phyloP scores from a whole-genome alignment of 169 alveolate species.

The Plasmodium yoelii region DNA sequence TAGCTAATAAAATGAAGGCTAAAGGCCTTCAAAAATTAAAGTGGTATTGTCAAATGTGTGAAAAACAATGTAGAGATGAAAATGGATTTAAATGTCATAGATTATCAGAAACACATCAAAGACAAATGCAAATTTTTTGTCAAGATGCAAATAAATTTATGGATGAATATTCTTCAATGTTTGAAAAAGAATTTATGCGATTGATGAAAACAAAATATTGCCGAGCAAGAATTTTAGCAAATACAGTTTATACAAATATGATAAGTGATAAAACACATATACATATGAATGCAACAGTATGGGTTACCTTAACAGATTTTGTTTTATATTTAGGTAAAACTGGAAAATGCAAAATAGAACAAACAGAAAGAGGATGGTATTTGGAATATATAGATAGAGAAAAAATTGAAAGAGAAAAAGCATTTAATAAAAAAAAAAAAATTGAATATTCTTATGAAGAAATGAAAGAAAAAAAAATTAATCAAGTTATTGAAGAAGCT shows the following conservation, averaged over 20 bases:
- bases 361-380: constrained; percentile 94
- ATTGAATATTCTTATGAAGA: constrained; percentile 70
- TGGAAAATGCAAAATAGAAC: constrained; percentile 92
- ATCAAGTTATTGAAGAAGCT: constrained; percentile 71
- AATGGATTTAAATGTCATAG: constrained; percentile 96
- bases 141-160: constrained; percentile 92
- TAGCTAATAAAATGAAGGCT: constrained; percentile 95
- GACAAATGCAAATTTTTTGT: constrained; percentile 94
- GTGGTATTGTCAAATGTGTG: constrained; percentile 97
- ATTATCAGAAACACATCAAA: constrained; percentile 93
- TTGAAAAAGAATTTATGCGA: constrained; percentile 92
- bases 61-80: constrained; percentile 96
- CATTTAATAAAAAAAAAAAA: constrained; percentile 61
- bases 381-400: constrained; percentile 93
- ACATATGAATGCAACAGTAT: constrained; percentile 96
- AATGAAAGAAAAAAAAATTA: constrained; percentile 67
- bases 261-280: constrained; percentile 93
- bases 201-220: constrained; percentile 90
- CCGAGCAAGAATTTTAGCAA: constrained; percentile 89
- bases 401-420: constrained; percentile 80
- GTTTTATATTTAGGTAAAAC: constrained; percentile 92
- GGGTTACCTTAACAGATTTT: constrained; percentile 94
- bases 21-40: constrained; percentile 94
- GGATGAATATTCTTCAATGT: constrained; percentile 93
- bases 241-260: constrained; percentile 91